Evolutionary conservation across 495 filamentous ascomycete species (phyloP).

Genomic region (Tricharina praecox): DNA sequence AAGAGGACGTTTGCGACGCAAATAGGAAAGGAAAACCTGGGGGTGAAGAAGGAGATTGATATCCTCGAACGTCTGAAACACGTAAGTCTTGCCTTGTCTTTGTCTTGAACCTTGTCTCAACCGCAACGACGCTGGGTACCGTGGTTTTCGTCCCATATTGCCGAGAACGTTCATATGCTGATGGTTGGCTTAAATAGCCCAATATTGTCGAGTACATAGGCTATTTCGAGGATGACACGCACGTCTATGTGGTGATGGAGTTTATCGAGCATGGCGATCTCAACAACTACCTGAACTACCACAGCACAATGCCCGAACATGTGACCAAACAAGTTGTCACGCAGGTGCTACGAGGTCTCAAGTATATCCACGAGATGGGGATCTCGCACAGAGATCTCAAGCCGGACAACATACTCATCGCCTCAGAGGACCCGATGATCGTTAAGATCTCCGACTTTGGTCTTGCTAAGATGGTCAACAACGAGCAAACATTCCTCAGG

Average conservation of each 20-base stretch:
- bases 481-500: conserved; percentile 75
- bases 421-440: conserved; percentile 48
- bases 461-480: conserved; percentile 76
- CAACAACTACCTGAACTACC: conserved; percentile 44
- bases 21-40: conserved; percentile 49
- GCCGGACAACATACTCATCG: conserved; percentile 87
- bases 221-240: conserved; percentile 55
- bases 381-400: conserved; percentile 97
- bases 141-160: background rate
- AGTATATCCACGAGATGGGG: conserved; percentile 67
- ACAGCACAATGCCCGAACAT: conserved; percentile 46
- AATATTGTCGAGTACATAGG: conserved; percentile 87
- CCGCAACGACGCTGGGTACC: too few species aligned
- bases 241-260: conserved; percentile 88
- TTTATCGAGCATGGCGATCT: conserved; percentile 74
- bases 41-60: conserved; percentile 78
- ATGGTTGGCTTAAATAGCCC: conserved; percentile 34
- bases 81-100: conserved; percentile 35
- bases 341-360: conserved; percentile 65
- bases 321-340: conserved; percentile 50
- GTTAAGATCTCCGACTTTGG: conserved; percentile 95
- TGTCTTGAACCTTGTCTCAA: too few species aligned
- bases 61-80: conserved; percentile 76
- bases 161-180: background rate
- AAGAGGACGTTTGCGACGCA: conserved; percentile 72